Conservation (phyloP, 257 asterid genomes). For the Linaria vulgaris region DNA sequence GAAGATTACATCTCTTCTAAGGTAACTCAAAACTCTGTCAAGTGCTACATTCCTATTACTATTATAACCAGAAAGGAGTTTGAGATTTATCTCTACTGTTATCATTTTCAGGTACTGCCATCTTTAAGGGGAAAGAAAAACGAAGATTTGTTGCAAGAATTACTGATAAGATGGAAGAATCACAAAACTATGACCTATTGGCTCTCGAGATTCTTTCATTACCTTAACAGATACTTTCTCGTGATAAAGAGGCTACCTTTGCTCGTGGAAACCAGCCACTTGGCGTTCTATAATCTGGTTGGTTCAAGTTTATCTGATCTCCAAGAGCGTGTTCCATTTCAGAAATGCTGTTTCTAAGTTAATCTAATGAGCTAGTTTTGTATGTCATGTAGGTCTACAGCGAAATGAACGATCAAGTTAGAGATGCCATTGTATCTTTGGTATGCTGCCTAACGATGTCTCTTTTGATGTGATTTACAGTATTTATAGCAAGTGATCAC, state of each 20-base stretch:
- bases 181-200: conserved; percentile 24
- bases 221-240: conserved; percentile 25
- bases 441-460: conserved; percentile 22
- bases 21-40: not conserved
- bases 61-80: not conserved
- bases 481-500: not conserved
- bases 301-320: not conserved
- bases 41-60: not conserved
- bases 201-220: conserved; percentile 34
- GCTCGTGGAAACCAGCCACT: conserved; percentile 23
- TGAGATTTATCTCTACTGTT: not conserved
- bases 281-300: conserved; percentile 30
- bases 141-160: conserved; percentile 24
- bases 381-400: conserved; percentile 29
- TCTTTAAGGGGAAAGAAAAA: conserved; percentile 23
- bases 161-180: conserved; percentile 31
- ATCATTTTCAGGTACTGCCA: not conserved
- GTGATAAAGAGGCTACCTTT: conserved; percentile 6
- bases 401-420: conserved; percentile 41
- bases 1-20: conserved; percentile 12
- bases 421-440: conserved; percentile 39
- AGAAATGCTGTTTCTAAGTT: too few relatives aligned
- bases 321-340: too few relatives aligned
- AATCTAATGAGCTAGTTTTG: too few relatives aligned
- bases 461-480: too few relatives aligned